Evolutionary conservation across 371 early-diverging fungal genomes (phyloP).

Genomic region (Mucor circinelloides): DNA sequence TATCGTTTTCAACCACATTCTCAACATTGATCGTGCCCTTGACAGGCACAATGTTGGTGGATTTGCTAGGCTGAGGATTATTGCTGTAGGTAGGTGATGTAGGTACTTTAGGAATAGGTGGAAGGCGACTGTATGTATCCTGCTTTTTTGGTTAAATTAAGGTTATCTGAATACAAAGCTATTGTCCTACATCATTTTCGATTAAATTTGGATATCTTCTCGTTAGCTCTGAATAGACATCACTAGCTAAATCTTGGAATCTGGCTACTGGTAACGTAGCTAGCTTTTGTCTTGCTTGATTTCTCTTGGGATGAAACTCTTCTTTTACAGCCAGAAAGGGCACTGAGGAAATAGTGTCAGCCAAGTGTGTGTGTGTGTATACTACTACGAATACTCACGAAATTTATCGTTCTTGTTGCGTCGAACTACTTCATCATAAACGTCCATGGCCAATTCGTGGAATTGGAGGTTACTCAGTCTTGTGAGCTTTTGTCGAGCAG

Average conservation of each 20-base stretch:
- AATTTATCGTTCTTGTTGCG: slow-evolving; percentile 58
- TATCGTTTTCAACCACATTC: slow-evolving; percentile 12
- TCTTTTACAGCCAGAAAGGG: slow-evolving; percentile 85
- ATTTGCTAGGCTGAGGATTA: slow-evolving; percentile 36
- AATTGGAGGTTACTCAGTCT: slow-evolving; percentile 83
- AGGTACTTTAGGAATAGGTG: slow-evolving; percentile 42
- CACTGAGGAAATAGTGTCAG: slow-evolving; percentile 45
- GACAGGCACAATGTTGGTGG: slow-evolving; percentile 50
- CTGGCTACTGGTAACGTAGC: slow-evolving; percentile 83
- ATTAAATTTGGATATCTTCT: slow-evolving; percentile 61
- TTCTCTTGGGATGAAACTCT: slow-evolving; percentile 91
- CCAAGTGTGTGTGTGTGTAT: background rate
- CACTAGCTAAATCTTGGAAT: slow-evolving; percentile 89
- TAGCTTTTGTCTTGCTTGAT: slow-evolving; percentile 96
- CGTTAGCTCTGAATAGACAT: slow-evolving; percentile 83
- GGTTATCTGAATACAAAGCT: background rate
- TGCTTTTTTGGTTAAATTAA: background rate
- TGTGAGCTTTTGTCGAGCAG: slow-evolving; percentile 88
- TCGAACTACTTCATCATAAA: slow-evolving; percentile 91
- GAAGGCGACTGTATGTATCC: slow-evolving; percentile 21
- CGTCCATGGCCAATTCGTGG: slow-evolving; percentile 93
- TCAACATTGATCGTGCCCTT: slow-evolving; percentile 52
- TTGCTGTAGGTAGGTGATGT: slow-evolving; percentile 2
- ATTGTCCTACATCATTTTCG: slow-evolving; percentile 25
- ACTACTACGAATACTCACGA: background rate